Percentiles rank a stretch among this genome's conserved stretches.
These are phyloP conservation scores for Rhynchospora pubera DNA, from an alignment of 176 grass and related monocot species.

Conservation along the genomic window DNA sequence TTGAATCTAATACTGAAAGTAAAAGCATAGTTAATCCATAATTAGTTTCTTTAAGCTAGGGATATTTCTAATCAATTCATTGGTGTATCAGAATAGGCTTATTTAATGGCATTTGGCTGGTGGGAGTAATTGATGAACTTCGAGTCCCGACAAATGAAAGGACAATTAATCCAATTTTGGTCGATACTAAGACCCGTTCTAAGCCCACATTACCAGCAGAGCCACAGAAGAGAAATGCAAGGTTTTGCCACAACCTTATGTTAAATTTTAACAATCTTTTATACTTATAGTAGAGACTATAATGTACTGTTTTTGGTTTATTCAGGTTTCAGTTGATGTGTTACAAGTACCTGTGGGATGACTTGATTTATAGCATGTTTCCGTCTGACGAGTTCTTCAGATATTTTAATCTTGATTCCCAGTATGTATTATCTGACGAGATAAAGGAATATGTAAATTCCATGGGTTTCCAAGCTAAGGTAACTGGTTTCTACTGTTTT, in stretches of 20 bases:
- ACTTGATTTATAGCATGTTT: slow-evolving; percentile 41
- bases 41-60: background rate
- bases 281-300: background rate
- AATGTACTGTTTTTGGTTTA: slow-evolving; percentile 24
- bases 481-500: slow-evolving; percentile 24
- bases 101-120: slow-evolving; percentile 65
- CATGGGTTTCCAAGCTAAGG: slow-evolving; percentile 65
- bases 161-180: slow-evolving; percentile 44
- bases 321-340: slow-evolving; percentile 92
- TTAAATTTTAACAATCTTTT: background rate
- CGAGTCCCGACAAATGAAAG: slow-evolving; percentile 31
- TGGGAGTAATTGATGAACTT: slow-evolving; percentile 91
- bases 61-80: background rate
- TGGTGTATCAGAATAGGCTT: slow-evolving; percentile 46
- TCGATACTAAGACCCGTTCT: slow-evolving; percentile 78
- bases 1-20: background rate
- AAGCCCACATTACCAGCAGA: slow-evolving; percentile 44
- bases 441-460: slow-evolving; percentile 53
- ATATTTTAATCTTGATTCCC: slow-evolving; percentile 61
- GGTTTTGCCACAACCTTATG: slow-evolving; percentile 27
- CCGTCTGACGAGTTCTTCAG: slow-evolving; percentile 53
- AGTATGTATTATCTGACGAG: slow-evolving; percentile 52
- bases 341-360: slow-evolving; percentile 89
- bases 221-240: slow-evolving; percentile 94
- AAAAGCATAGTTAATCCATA: background rate